These are phyloP conservation scores for Phytophthora cactorum DNA, from an alignment of 352 stramenopile genomes.

Conservation along the genomic window DNA sequence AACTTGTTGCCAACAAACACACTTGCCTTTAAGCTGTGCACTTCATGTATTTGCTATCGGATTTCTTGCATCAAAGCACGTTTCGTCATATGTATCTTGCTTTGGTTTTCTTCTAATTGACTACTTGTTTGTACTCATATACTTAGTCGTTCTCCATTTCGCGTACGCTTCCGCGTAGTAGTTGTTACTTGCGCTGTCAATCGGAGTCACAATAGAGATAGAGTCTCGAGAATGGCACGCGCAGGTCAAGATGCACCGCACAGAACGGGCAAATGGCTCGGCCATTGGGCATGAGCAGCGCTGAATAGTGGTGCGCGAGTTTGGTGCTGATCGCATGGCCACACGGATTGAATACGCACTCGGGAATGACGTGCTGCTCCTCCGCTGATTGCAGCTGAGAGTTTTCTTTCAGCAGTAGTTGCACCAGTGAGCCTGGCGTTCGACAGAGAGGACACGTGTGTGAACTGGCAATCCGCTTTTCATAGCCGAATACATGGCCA, in stretches of 20 bases:
- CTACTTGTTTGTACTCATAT: too few relatives aligned
- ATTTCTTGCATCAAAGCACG: not conserved
- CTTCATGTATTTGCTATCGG: slow-evolving; percentile 7
- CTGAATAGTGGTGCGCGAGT: slow-evolving; percentile 65
- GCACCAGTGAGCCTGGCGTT: slow-evolving; percentile 66
- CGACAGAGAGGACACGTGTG: slow-evolving; percentile 76
- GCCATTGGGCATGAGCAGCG: slow-evolving; percentile 76
- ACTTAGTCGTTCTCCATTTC: too few relatives aligned
- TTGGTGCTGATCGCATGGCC: slow-evolving; percentile 79
- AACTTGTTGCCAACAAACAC: too few relatives aligned
- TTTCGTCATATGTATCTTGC: too few relatives aligned
- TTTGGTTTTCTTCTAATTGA: too few relatives aligned
- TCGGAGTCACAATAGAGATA: slow-evolving; percentile 77
- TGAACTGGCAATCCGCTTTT: slow-evolving; percentile 65
- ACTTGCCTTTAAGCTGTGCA: slow-evolving; percentile 9
- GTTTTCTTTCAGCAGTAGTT: slow-evolving; percentile 77
- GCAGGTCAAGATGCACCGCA: slow-evolving; percentile 68
- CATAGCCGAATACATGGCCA: slow-evolving; percentile 83
- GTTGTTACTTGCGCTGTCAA: slow-evolving; percentile 19
- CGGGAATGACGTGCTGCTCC: slow-evolving; percentile 66
- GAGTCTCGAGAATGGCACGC: slow-evolving; percentile 71
- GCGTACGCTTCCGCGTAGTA: not conserved
- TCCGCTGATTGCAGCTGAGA: slow-evolving; percentile 67
- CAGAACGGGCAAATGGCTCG: slow-evolving; percentile 84
- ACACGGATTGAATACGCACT: slow-evolving; percentile 86